Base-by-base conservation (phyloP, 176 grass and related monocot species). In the Ensete glaucum region DNA sequence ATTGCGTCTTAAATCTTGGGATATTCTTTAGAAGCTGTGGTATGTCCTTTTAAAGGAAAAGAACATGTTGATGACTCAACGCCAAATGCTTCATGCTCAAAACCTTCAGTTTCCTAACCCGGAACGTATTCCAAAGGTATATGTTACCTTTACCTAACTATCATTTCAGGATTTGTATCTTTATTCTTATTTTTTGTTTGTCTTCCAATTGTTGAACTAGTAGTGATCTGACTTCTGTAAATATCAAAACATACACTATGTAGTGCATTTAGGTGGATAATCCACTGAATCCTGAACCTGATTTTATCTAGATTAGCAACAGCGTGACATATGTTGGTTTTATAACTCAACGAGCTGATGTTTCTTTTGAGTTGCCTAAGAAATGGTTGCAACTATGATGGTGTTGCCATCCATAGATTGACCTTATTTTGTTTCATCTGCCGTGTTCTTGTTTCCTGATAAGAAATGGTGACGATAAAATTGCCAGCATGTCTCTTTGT, bases 21-120 rank as follows among this genome's bases (percentile, higher is more conserved):
- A 93, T 76, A 90, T 91, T 69, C 89, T 98, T 81, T 80, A 98
- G 9, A 98, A 98, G 80, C 60, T 98, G n/a, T 98, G 95, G 90
- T 93, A 83, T 64, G 95, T 93, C 27, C 84, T 98, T 70, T 69
- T 91, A 15, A 98, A 98, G 81, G 95, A 98, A 83, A 98, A 98
- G 76, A 93, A 98, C 82, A 85, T 97, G 95, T 84, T 98, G 54
- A 89, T 98, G 90, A 82, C 78, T 80, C 95, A 98, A 63, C 82
- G 90, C 58, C 95, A 98, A 78, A 98, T 98, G 90, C 76, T 98
- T 19, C 1, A 85, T 54, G 54, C 90, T 66, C 90, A 98, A 64
- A 98, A 81, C 50, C 76, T 98, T 67, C 75, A 64, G 50, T 98
- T 98, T 62, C 86, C 95, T 74, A 86, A 98, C 52, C 90, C 83